Conservation (phyloP, 768 basidiomycete species). For the Leucosporidium scottii region DNA sequence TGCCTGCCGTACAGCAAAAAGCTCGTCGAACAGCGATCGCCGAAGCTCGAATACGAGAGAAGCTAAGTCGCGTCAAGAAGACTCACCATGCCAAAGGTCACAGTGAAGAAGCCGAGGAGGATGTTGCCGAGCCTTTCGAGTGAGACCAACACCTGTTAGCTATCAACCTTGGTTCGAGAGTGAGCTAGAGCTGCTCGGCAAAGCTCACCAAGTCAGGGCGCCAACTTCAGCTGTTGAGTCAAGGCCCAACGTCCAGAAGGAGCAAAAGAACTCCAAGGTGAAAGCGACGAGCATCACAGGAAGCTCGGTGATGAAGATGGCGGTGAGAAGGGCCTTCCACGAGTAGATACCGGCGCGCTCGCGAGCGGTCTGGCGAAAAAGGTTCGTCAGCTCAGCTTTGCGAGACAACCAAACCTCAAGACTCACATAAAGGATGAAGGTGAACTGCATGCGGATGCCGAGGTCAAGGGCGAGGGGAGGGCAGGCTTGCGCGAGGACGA, state of each 20-base stretch:
- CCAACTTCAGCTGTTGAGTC: not conserved
- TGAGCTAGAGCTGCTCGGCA: no score
- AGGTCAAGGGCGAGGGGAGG: constrained; percentile 17
- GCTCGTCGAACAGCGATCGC: no score
- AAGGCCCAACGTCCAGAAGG: constrained; percentile 62
- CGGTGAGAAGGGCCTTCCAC: constrained; percentile 18
- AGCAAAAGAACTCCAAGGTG: constrained; percentile 55
- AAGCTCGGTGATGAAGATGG: not conserved
- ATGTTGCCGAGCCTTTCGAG: constrained; percentile 40
- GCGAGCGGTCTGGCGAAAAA: not conserved
- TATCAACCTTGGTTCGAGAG: no score
- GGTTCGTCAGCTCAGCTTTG: not conserved
- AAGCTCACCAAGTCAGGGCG: constrained; percentile 7
- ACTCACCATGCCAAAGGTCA: constrained; percentile 2
- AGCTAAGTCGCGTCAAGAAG: no score
- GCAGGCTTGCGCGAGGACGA: constrained; percentile 3
- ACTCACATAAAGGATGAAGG: constrained; percentile 10
- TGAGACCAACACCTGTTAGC: not conserved
- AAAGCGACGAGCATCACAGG: constrained; percentile 38
- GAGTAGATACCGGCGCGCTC: constrained; percentile 19
- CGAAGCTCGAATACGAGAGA: no score
- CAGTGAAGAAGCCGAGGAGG: constrained; percentile 59
- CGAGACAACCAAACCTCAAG: not conserved
- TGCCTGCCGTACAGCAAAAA: no score
- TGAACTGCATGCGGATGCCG: not conserved